Evolutionary conservation across 2,329 filamentous ascomycete species (phyloP).

Genomic region (Alternaria arborescens): DNA sequence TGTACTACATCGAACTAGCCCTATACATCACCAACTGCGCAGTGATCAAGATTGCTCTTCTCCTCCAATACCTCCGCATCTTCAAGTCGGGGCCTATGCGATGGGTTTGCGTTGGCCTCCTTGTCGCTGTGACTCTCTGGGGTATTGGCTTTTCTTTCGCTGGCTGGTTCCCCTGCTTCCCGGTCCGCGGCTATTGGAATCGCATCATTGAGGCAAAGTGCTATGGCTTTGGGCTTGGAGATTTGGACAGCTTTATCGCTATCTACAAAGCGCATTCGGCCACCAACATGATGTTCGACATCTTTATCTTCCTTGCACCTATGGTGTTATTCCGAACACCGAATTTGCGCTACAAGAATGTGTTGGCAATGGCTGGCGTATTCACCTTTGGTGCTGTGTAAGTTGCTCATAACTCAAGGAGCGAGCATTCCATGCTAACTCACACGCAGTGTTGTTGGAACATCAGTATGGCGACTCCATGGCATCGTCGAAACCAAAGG

Average conservation of each 20-base stretch:
- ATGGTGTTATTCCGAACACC: conserved; percentile 42
- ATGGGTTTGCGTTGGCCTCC: conserved; percentile 35
- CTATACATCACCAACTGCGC: conserved; percentile 43
- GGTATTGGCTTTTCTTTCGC: conserved; percentile 39
- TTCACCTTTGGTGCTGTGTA: conserved; percentile 47
- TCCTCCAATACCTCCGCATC: conserved; percentile 50
- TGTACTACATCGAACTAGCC: conserved; percentile 41
- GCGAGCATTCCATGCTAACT: conserved; percentile 15
- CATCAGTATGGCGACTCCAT: conserved; percentile 44
- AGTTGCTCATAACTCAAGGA: conserved; percentile 5
- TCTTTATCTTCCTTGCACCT: conserved; percentile 43
- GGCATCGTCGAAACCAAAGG: conserved; percentile 37
- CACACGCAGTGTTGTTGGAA: conserved; percentile 36
- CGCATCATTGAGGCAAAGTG: conserved; percentile 31
- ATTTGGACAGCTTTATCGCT: conserved; percentile 30
- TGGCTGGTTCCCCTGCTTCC: conserved; percentile 45
- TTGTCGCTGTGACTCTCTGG: conserved; percentile 40
- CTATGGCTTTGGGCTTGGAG: conserved; percentile 39
- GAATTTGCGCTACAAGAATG: conserved; percentile 37
- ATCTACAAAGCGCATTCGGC: conserved; percentile 41
- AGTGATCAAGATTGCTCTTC: conserved; percentile 48
- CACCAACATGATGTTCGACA: conserved; percentile 48
- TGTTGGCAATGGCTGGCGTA: conserved; percentile 42
- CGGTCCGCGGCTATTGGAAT: conserved; percentile 38
- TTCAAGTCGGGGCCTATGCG: conserved; percentile 44